Conservation (phyloP, 495 filamentous ascomycete species). For the Daldinia caldariorum region DNA sequence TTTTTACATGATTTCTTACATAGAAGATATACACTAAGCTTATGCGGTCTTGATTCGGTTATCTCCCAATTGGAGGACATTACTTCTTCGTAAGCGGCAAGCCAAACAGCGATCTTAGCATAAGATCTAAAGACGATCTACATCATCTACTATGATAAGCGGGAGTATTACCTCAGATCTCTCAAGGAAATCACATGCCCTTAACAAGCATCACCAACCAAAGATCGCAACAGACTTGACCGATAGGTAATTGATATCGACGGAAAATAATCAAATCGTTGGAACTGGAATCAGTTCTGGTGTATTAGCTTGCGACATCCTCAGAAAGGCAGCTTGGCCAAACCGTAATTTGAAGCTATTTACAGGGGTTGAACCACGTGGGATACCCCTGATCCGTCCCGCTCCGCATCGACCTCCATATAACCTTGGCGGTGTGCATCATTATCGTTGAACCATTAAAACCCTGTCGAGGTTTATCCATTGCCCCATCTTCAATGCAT, state of each 20-base stretch:
- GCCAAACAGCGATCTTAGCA: no score
- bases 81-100: no score
- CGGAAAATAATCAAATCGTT: neutral
- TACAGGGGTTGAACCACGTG: slow-evolving; percentile 3
- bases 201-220: neutral
- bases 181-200: neutral
- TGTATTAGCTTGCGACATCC: neutral
- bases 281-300: neutral
- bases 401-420: neutral
- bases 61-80: no score
- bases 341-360: neutral
- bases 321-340: neutral
- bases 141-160: neutral
- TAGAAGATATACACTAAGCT: no score
- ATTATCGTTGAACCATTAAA: neutral
- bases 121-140: neutral
- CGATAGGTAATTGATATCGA: neutral
- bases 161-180: no score
- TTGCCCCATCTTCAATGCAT: neutral
- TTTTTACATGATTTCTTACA: no score
- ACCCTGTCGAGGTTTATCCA: neutral
- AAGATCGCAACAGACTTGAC: neutral
- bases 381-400: neutral
- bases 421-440: neutral
- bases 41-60: no score